Evolutionary conservation across 1,284 basidiomycete species (phyloP), one percentile per base, ranked within the genome.

Genomic region (Trametes sp.): DNA sequence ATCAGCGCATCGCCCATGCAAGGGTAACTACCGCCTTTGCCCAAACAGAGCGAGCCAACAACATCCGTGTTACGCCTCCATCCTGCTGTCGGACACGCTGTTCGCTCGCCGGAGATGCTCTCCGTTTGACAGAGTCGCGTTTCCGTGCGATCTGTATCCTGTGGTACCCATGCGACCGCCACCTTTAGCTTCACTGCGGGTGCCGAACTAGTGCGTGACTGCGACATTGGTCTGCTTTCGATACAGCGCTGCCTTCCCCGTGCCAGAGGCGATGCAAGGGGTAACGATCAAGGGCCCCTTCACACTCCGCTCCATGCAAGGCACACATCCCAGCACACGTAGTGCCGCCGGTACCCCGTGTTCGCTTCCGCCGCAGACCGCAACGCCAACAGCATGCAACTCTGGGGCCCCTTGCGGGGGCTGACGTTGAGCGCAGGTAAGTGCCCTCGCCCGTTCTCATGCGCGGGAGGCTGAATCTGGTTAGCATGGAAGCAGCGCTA

Each of bases 401-500:
- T 44, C 59, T 42, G 19, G 26, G 35, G 28, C 24, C 28, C 11
- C 46, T 11, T 26, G 23, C 52, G 19, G 31, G 29, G 41, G 14
- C 31, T n/a, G 44, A 36, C 21, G 52, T 36, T 60, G 26, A 54
- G 59, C 28, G n/a, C n/a, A 26, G 11, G 38, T 29, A 44, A 46
- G 45, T 33, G 23, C 5, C 23, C 54, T 33, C 31, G 24, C 53
- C 36, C 31, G 11, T 14, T n/a, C 36, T 36, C 42, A 33, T 38
- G 46, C 42, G 26, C 46, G 41, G 26, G 46, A 54, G 51, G n/a
- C 53, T 54, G 28, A 24, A 6, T 54, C 19, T 42, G 59, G 53
- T 48, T 60, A 60, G 59, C 53, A 42, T n/a, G 59, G 52, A 60
- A 54, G 51, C 10, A 24, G 24, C 16, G 33, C 44, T 48, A 41